These are phyloP conservation scores for Rickenella mellea DNA, from an alignment of 768 basidiomycete species.

Conservation along the genomic window DNA sequence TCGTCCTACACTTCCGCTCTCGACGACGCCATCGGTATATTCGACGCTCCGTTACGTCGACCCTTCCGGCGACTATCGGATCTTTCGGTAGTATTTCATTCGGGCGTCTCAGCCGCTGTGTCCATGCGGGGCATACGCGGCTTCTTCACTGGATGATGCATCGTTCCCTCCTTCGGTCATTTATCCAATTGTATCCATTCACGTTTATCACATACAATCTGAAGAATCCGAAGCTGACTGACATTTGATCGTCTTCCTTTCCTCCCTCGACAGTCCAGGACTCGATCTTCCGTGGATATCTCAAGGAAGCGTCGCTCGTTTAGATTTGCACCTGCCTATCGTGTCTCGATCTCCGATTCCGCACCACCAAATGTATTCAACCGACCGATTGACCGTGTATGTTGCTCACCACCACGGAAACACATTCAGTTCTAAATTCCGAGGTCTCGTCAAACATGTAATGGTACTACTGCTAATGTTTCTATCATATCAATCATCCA, in stretches of 20 bases:
- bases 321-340: slow-evolving; percentile 13
- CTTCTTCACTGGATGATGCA: neutral
- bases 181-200: neutral
- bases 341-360: neutral
- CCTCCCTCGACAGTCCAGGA: no score
- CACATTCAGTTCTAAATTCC: neutral
- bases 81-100: neutral
- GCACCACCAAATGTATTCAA: neutral
- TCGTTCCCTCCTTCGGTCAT: neutral
- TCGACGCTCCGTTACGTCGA: neutral
- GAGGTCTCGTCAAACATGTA: neutral
- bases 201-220: neutral
- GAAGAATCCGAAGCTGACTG: slow-evolving; percentile 10
- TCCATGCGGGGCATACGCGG: neutral
- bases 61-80: neutral
- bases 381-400: neutral
- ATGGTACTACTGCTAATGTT: neutral
- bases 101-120: neutral
- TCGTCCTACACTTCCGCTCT: neutral
- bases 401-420: neutral
- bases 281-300: slow-evolving; percentile 67
- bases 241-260: slow-evolving; percentile 4
- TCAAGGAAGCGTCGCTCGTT: slow-evolving; percentile 63
- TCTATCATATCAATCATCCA: no score
- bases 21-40: neutral